A percentile compares a stretch with the other conserved stretches of the same genome.
Evolutionary conservation across 208 protist species (phyloP).

Genomic region (Trypanosoma boissoni): DNA sequence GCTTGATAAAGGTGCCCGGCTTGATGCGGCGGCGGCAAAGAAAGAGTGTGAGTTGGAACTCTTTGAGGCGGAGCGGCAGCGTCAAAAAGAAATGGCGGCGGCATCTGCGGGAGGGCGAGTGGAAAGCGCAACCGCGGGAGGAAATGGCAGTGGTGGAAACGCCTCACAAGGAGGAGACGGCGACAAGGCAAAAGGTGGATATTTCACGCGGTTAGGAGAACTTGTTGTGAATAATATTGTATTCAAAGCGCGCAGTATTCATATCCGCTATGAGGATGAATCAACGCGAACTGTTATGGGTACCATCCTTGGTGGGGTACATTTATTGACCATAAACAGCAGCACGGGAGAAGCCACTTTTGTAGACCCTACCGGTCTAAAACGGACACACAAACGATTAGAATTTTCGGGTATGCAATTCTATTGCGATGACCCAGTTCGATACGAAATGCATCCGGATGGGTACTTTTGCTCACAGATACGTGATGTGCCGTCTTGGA

Average conservation of each 20-base stretch:
- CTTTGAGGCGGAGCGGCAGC: conserved; percentile 70
- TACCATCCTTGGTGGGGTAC: conserved; percentile 67
- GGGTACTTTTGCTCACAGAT: conserved; percentile 35
- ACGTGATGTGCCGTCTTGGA: conserved; percentile 63
- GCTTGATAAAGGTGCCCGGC: conserved; percentile 46
- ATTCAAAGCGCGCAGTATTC: conserved; percentile 72
- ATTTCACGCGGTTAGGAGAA: conserved; percentile 76
- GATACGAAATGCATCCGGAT: conserved; percentile 17
- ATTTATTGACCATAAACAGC: conserved; percentile 74
- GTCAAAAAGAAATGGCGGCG: conserved; percentile 30
- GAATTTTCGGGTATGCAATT: conserved; percentile 72
- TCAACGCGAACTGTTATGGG: conserved; percentile 55
- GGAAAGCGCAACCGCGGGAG: background rate
- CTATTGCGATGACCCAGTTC: conserved; percentile 80
- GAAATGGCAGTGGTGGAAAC: background rate
- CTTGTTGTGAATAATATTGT: conserved; percentile 88
- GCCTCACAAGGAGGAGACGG: background rate
- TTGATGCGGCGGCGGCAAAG: conserved; percentile 36
- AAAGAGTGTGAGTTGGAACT: conserved; percentile 62
- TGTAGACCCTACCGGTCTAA: conserved; percentile 53
- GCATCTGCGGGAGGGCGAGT: background rate
- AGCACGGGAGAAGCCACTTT: conserved; percentile 67
- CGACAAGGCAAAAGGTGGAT: conserved; percentile 28
- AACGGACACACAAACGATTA: conserved; percentile 68
- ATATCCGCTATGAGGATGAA: conserved; percentile 85